phyloP scores from a whole-genome alignment of 768 basidiomycete species.

The Pholiota molesta region DNA sequence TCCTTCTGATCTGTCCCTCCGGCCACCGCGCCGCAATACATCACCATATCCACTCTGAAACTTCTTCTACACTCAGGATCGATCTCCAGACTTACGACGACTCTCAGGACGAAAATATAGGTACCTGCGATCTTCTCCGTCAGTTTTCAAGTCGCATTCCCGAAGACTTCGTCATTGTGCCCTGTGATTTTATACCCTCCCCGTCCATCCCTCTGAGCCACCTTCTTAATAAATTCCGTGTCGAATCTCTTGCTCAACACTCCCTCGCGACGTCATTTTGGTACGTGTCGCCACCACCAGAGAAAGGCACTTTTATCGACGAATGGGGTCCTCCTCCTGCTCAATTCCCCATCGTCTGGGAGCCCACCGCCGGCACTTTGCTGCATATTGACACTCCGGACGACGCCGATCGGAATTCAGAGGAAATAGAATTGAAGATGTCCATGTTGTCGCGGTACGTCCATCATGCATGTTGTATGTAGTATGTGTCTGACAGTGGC shows the following conservation, averaged over 20 bases:
- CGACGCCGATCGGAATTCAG: constrained; percentile 64
- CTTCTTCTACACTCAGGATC: constrained; percentile 68
- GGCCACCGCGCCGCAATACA: constrained; percentile 76
- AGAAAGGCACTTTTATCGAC: constrained; percentile 59
- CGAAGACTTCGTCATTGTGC: constrained; percentile 86
- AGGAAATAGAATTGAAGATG: constrained; percentile 79
- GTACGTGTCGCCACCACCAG: constrained; percentile 52
- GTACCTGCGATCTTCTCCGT: constrained; percentile 76
- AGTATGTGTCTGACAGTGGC: not conserved
- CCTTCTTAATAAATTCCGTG: constrained; percentile 82
- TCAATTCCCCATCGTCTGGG: constrained; percentile 64
- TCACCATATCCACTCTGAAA: constrained; percentile 83
- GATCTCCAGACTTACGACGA: constrained; percentile 85
- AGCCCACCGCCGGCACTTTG: constrained; percentile 64
- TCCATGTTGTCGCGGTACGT: constrained; percentile 67
- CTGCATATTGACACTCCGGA: constrained; percentile 75
- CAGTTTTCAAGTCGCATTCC: constrained; percentile 77
- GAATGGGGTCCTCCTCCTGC: constrained; percentile 63
- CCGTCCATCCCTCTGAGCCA: constrained; percentile 66
- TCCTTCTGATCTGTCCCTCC: constrained; percentile 83
- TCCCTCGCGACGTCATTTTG: constrained; percentile 70
- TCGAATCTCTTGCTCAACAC: constrained; percentile 64
- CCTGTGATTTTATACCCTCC: constrained; percentile 90
- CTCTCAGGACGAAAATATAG: constrained; percentile 61
- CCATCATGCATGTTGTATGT: not conserved